A percentile compares a stretch with the other conserved stretches of the same genome.
Conservation (phyloP, 73 alveolate species). For the Durusdinium trenchii region DNA sequence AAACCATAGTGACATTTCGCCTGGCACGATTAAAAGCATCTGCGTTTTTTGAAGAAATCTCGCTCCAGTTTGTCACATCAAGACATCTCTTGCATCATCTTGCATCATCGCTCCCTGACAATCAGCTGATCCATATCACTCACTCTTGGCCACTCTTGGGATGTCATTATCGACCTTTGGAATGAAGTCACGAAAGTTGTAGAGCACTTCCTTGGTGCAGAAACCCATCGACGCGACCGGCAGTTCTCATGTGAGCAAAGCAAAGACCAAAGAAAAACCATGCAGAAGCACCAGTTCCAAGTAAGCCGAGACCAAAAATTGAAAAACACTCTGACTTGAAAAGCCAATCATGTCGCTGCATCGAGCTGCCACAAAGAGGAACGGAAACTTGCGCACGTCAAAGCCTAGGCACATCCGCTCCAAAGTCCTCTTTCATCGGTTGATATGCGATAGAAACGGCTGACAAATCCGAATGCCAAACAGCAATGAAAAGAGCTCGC, state of each 20-base stretch:
- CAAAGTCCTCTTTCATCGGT: neutral
- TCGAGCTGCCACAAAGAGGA: constrained; percentile 47
- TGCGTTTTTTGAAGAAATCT: no score
- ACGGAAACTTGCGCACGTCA: constrained; percentile 91
- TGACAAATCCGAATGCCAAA: neutral
- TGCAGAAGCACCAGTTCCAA: no score
- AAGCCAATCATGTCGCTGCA: neutral
- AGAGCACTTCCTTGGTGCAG: constrained; percentile 45
- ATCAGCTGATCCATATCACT: no score
- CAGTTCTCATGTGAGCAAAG: no score
- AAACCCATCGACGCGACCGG: no score
- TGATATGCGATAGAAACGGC: neutral
- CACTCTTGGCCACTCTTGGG: no score
- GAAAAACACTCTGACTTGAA: neutral
- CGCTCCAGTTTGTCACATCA: no score
- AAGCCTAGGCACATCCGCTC: constrained; percentile 5
- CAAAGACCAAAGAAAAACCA: no score
- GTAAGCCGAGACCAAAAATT: neutral
- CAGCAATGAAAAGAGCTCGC: neutral
- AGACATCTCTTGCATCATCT: no score
- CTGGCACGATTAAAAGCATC: neutral
- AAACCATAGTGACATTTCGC: constrained; percentile 92
- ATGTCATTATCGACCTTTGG: constrained; percentile 59
- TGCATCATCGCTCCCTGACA: no score
- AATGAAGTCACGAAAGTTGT: constrained; percentile 93